These are phyloP conservation scores for Phellinidium pouzarii DNA, from an alignment of 1,284 basidiomycete species.

Conservation along the genomic window DNA sequence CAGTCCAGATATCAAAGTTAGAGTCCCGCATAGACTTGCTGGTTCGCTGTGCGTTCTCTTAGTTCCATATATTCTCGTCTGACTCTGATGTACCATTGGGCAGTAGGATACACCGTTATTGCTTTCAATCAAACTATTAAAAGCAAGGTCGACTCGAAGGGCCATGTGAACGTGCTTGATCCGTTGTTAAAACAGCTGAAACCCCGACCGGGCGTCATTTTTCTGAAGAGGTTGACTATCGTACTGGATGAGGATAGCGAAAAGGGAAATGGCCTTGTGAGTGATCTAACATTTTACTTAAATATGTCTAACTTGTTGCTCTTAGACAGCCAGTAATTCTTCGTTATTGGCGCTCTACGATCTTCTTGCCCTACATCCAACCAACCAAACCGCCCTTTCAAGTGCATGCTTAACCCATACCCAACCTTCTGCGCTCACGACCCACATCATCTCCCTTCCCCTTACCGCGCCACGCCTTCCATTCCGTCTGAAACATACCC, in stretches of 20 bases:
- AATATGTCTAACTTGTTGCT: not conserved
- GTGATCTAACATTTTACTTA: slow-evolving; percentile 21
- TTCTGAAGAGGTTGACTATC: slow-evolving; percentile 65
- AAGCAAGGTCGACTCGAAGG: slow-evolving; percentile 63
- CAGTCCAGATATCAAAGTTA: slow-evolving; percentile 34
- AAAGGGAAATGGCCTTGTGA: slow-evolving; percentile 71
- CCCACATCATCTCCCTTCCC: slow-evolving; percentile 79
- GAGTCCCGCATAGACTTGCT: slow-evolving; percentile 39
- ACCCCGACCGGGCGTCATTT: slow-evolving; percentile 48
- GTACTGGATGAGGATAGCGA: slow-evolving; percentile 72
- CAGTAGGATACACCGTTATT: slow-evolving; percentile 76
- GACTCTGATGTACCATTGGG: not conserved
- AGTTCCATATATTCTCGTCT: not conserved
- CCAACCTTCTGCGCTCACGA: slow-evolving; percentile 69
- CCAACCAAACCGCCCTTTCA: slow-evolving; percentile 65
- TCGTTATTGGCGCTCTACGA: slow-evolving; percentile 61
- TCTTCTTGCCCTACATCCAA: slow-evolving; percentile 67
- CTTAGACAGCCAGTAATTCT: slow-evolving; percentile 55
- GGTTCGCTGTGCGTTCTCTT: slow-evolving; percentile 34
- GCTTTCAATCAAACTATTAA: slow-evolving; percentile 64
- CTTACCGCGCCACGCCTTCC: slow-evolving; percentile 73
- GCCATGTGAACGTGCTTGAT: slow-evolving; percentile 55
- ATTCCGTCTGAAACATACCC: slow-evolving; percentile 76
- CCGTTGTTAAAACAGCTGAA: slow-evolving; percentile 46
- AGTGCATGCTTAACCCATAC: slow-evolving; percentile 76